phyloP scores from a whole-genome alignment of 352 stramenopile genomes.

The Ophiocytium majus region DNA sequence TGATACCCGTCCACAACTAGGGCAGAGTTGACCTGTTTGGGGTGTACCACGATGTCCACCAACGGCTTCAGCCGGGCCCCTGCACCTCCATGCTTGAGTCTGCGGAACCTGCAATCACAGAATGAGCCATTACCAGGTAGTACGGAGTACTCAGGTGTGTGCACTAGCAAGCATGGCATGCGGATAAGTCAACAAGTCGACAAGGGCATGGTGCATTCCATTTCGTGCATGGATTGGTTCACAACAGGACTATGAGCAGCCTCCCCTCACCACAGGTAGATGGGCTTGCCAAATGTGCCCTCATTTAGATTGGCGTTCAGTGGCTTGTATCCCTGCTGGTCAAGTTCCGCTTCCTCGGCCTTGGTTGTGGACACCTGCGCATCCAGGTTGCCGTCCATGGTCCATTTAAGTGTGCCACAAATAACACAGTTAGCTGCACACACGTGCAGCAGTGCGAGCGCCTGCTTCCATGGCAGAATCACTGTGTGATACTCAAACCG shows the following conservation, averaged over 20 bases:
- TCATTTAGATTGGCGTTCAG: constrained; percentile 48
- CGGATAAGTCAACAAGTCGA: too few species aligned
- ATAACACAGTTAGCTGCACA: neutral
- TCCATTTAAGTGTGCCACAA: constrained; percentile 19
- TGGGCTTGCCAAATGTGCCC: constrained; percentile 40
- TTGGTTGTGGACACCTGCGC: constrained; percentile 49
- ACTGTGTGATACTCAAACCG: too few species aligned
- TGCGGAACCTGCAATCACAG: constrained; percentile 42
- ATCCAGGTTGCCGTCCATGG: neutral
- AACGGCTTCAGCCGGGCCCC: constrained; percentile 45
- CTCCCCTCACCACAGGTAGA: constrained; percentile 49
- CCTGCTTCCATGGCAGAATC: too few species aligned
- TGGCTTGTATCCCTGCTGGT: constrained; percentile 44
- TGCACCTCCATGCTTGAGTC: constrained; percentile 50
- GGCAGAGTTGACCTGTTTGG: constrained; percentile 43
- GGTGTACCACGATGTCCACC: constrained; percentile 46
- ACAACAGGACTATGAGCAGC: too few species aligned
- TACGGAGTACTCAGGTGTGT: too few species aligned
- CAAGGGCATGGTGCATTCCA: too few species aligned
- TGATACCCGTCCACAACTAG: constrained; percentile 52
- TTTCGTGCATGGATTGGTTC: too few species aligned
- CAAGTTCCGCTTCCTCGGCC: constrained; percentile 39
- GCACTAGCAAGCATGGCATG: too few species aligned
- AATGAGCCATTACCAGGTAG: too few species aligned
- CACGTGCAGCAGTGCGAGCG: too few species aligned